phyloP scores from a whole-genome alignment of 805 yeast genomes.

The Kluyveromyces nonfermentans region DNA sequence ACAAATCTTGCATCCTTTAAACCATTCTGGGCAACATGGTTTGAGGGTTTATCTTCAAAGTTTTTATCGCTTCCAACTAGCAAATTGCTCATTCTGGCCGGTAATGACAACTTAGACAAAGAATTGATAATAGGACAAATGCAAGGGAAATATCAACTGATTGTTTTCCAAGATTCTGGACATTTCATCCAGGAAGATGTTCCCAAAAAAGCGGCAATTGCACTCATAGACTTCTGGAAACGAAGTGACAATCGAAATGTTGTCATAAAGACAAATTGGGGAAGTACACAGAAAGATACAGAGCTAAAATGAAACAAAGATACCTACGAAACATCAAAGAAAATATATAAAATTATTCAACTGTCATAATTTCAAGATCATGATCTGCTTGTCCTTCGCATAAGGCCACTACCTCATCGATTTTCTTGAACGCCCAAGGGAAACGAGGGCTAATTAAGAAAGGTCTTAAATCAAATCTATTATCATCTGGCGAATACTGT shows the following conservation, averaged over 20 bases:
- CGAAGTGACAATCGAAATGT: conserved; percentile 31
- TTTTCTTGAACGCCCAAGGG: conserved; percentile 82
- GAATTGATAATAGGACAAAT: conserved; percentile 87
- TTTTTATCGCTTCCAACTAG: conserved; percentile 46
- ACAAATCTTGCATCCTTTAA: conserved; percentile 53
- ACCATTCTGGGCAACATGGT: conserved; percentile 80
- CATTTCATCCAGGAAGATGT: conserved; percentile 95
- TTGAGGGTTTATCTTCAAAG: conserved; percentile 48
- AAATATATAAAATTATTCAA: conserved; percentile 15
- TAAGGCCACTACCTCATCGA: conserved; percentile 67
- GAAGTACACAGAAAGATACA: conserved; percentile 8
- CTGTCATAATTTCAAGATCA: conserved; percentile 23
- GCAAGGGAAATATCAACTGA: conserved; percentile 93
- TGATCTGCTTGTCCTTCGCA: conserved; percentile 31
- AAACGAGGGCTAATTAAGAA: conserved; percentile 85
- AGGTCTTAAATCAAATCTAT: conserved; percentile 93
- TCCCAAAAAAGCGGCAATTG: conserved; percentile 56
- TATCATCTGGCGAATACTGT: conserved; percentile 96
- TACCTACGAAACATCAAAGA: background rate
- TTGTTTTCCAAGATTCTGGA: conserved; percentile 73
- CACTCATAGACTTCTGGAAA: conserved; percentile 38
- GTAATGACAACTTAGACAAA: conserved; percentile 82
- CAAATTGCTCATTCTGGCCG: conserved; percentile 72
- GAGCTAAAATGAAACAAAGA: too few relatives aligned
- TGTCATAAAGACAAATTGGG: conserved; percentile 35